phyloP scores from a whole-genome alignment of 1,284 basidiomycete species.

The Meripilus lineatus region DNA sequence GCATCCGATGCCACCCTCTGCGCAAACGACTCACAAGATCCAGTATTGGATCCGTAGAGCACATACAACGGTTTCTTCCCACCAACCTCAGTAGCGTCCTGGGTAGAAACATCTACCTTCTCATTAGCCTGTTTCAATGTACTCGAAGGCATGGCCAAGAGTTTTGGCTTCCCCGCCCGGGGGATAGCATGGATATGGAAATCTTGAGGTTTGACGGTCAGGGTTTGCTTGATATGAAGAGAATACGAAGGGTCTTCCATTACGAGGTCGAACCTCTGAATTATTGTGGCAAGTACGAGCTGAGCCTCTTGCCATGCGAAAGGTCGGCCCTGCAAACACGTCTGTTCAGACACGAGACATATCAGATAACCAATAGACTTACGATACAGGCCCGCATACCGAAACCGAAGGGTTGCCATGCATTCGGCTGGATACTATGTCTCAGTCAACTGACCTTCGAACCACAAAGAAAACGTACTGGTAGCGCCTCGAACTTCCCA shows the following conservation, averaged over 20 bases:
- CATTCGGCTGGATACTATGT: constrained; percentile 26
- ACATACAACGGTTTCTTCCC: constrained; percentile 30
- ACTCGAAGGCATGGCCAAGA: constrained; percentile 13
- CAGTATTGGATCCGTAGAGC: constrained; percentile 46
- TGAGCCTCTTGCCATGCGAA: constrained; percentile 48
- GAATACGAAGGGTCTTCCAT: constrained; percentile 39
- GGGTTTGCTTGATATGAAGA: constrained; percentile 38
- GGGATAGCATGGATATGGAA: constrained; percentile 38
- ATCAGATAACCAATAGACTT: constrained; percentile 6
- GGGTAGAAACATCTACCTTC: background rate
- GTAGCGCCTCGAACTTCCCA: constrained; percentile 38
- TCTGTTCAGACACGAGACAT: background rate
- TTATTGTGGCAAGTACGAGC: constrained; percentile 37
- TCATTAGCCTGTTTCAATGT: background rate
- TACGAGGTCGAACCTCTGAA: constrained; percentile 42
- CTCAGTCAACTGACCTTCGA: background rate
- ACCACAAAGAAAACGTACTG: constrained; percentile 22
- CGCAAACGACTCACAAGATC: constrained; percentile 45
- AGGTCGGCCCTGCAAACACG: constrained; percentile 30
- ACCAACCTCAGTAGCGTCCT: background rate
- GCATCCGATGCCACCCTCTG: constrained; percentile 40
- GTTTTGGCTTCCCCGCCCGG: constrained; percentile 18
- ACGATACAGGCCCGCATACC: constrained; percentile 38
- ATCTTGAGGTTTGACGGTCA: constrained; percentile 44
- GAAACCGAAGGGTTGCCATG: constrained; percentile 42